phyloP scores from a whole-genome alignment of 169 alveolate genomes.

The Theileria sp. region DNA sequence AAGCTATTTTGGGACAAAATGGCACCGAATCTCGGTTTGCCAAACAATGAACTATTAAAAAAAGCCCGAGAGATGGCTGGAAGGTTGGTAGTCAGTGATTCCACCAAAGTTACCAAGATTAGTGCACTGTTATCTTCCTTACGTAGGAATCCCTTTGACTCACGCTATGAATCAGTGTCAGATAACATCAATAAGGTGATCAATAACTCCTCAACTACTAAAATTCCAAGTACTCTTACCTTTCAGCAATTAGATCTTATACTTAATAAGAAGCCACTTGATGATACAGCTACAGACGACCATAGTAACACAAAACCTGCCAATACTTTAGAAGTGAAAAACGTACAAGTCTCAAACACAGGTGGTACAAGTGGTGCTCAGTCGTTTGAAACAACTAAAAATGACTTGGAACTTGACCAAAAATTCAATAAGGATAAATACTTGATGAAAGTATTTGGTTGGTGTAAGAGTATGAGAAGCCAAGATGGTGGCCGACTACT shows the following conservation, averaged over 20 bases:
- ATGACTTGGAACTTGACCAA: not conserved
- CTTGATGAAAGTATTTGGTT: conserved; percentile 79
- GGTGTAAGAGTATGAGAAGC: conserved; percentile 93
- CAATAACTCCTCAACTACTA: not conserved
- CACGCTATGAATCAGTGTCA: conserved; percentile 24
- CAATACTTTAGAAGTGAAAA: not conserved
- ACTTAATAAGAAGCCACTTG: conserved; percentile 14
- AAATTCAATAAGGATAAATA: not conserved
- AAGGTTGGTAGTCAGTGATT: not conserved
- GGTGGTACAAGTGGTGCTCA: not conserved
- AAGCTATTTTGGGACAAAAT: not conserved
- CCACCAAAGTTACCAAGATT: not conserved
- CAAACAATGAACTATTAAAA: not conserved
- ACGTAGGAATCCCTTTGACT: not conserved
- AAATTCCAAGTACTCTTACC: not conserved
- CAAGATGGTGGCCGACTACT: conserved; percentile 90
- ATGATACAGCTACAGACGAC: not conserved
- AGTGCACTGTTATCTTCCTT: conserved; percentile 22
- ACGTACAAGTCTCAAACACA: not conserved
- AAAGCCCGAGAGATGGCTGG: not conserved
- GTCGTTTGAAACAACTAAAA: not conserved
- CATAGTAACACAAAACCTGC: conserved; percentile 28
- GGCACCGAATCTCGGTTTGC: not conserved
- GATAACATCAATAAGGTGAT: conserved; percentile 14
- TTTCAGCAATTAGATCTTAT: conserved; percentile 16